phyloP scores from a whole-genome alignment of 75 land plant genomes.

The Cryptomeria japonica region DNA sequence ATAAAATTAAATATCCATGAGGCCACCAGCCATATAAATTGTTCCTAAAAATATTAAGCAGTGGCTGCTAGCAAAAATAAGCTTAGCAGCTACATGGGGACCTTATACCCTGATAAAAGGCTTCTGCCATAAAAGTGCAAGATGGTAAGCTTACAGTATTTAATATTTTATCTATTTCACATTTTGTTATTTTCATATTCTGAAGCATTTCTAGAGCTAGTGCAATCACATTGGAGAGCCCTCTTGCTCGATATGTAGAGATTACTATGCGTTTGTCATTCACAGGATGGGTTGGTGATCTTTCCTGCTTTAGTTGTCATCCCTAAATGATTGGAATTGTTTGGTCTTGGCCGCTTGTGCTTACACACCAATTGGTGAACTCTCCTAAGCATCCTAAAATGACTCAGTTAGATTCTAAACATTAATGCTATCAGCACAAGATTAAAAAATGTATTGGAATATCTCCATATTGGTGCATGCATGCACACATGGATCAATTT shows the following conservation, averaged over 20 bases:
- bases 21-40: too few species aligned
- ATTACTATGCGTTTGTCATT: not conserved
- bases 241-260: not conserved
- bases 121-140: not conserved
- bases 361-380: not conserved
- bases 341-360: not conserved
- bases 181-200: not conserved
- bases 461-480: too few species aligned
- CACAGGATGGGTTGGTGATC: not conserved
- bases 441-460: not conserved
- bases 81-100: too few species aligned
- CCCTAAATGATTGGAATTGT: not conserved
- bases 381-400: not conserved
- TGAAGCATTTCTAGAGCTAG: not conserved
- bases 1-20: too few species aligned
- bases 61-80: too few species aligned
- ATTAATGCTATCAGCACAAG: too few species aligned
- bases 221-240: not conserved
- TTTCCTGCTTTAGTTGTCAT: not conserved
- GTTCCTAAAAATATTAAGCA: too few species aligned
- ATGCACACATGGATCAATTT: not conserved
- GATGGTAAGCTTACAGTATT: slow-evolving; percentile 1
- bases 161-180: not conserved
- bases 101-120: not conserved
- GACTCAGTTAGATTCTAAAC: too few species aligned